A percentile compares a stretch with the other conserved stretches of the same genome.
Conservation (phyloP, 2,329 filamentous ascomycete species). For the Torrubiellomyces zombiae region DNA sequence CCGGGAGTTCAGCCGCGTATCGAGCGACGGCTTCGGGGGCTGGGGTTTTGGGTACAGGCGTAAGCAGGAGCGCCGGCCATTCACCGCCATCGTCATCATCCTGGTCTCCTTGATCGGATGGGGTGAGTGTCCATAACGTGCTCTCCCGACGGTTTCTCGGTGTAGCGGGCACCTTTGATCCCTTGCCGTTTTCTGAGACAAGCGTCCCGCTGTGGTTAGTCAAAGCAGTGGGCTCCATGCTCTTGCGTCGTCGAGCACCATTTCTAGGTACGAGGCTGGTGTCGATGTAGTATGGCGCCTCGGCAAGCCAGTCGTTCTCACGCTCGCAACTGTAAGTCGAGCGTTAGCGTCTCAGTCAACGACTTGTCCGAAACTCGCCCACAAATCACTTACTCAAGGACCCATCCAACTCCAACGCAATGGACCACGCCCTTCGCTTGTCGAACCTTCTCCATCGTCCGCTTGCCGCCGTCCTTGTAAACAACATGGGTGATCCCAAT, state of each 20-base stretch:
- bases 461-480: constrained; percentile 71
- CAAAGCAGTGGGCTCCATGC: constrained; percentile 60
- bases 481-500: constrained; percentile 76
- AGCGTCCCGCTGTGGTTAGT: constrained; percentile 52
- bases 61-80: constrained; percentile 28
- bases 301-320: constrained; percentile 61
- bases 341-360: neutral
- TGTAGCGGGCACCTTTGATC: constrained; percentile 26
- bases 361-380: neutral
- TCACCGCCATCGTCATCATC: constrained; percentile 22
- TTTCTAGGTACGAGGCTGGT: constrained; percentile 50
- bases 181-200: constrained; percentile 24
- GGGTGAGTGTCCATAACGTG: constrained; percentile 36
- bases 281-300: constrained; percentile 53
- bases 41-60: constrained; percentile 41
- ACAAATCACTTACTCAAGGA: constrained; percentile 71
- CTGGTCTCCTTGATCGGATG: constrained; percentile 25
- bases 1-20: constrained; percentile 33
- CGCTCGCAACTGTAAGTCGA: constrained; percentile 61
- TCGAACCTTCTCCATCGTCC: constrained; percentile 67
- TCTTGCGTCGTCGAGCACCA: constrained; percentile 57
- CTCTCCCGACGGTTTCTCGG: constrained; percentile 36
- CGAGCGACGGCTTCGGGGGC: constrained; percentile 35
- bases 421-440: constrained; percentile 58
- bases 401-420: constrained; percentile 79